These are phyloP conservation scores for Sarocladium strictum DNA, from an alignment of 2,329 filamentous ascomycete species.

Conservation along the genomic window DNA sequence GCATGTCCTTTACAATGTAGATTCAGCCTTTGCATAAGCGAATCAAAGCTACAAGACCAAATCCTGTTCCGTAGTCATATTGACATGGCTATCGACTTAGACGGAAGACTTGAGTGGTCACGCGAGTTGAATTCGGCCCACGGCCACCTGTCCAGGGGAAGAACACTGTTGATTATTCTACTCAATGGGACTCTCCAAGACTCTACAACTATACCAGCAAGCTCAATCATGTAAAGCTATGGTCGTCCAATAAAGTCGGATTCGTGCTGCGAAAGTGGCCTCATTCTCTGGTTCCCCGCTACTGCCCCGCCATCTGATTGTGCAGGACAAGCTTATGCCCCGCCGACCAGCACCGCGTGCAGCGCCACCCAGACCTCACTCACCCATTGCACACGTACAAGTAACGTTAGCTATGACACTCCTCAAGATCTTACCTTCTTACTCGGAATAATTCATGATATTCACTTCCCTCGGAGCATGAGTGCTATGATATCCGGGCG, in stretches of 20 bases:
- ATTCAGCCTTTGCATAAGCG: neutral
- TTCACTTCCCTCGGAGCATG: neutral
- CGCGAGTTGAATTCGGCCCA: too few relatives aligned
- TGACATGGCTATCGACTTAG: neutral
- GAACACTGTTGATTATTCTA: neutral
- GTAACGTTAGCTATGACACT: neutral
- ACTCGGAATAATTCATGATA: too few relatives aligned
- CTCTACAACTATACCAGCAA: too few relatives aligned
- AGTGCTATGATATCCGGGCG: neutral
- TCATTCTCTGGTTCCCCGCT: constrained; percentile 2
- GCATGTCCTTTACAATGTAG: neutral
- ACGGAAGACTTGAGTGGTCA: too few relatives aligned
- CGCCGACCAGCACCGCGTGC: neutral
- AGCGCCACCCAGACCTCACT: neutral
- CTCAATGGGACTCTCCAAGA: too few relatives aligned
- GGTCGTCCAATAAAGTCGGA: neutral
- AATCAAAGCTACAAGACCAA: neutral
- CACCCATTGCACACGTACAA: neutral
- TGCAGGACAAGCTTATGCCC: constrained; percentile 4
- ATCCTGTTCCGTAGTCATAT: neutral
- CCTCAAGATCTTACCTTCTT: neutral
- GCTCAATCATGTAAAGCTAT: neutral
- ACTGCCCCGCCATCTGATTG: constrained; percentile 1
- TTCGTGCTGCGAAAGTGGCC: neutral
- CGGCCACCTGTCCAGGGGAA: too few relatives aligned